Conservation (phyloP, 1,139 yeast genomes). For the Suhomyces wounanorum region DNA sequence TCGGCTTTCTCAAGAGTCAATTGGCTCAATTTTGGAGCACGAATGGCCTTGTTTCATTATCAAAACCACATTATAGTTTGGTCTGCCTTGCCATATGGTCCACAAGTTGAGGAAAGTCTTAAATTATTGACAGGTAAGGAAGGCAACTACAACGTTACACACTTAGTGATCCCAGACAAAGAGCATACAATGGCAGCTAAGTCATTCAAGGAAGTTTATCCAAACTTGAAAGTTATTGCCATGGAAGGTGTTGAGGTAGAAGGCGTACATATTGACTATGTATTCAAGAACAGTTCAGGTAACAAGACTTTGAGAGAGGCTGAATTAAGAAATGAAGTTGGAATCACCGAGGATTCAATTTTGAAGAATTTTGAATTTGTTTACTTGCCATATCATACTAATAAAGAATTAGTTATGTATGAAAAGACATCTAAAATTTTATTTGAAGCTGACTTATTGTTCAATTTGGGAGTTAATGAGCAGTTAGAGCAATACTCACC, state of each 20-base stretch:
- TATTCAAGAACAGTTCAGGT: conserved; percentile 29
- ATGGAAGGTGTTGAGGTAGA: conserved; percentile 37
- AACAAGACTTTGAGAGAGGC: conserved; percentile 29
- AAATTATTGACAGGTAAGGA: conserved; percentile 32
- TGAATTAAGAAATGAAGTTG: conserved; percentile 25
- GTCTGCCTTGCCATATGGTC: conserved; percentile 64
- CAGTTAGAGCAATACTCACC: conserved; percentile 27
- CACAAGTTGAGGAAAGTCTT: conserved; percentile 43
- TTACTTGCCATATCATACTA: conserved; percentile 25
- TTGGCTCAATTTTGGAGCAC: conserved; percentile 56
- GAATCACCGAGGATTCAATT: conserved; percentile 21
- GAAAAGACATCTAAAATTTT: conserved; percentile 23
- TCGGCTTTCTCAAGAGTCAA: conserved; percentile 45
- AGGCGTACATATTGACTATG: conserved; percentile 32
- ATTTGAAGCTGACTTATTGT: conserved; percentile 28
- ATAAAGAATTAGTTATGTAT: conserved; percentile 27
- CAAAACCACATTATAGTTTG: conserved; percentile 50
- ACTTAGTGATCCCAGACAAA: conserved; percentile 53
- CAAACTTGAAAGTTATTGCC: conserved; percentile 53
- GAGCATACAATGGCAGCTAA: conserved; percentile 61
- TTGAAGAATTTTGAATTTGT: conserved; percentile 28
- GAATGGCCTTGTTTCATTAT: conserved; percentile 55
- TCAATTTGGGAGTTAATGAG: conserved; percentile 21
- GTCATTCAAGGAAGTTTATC: conserved; percentile 51
- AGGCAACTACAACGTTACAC: conserved; percentile 35